These are phyloP conservation scores for Lanmaoa pseudosensibilis DNA, from an alignment of 768 basidiomycete genomes.

Conservation along the genomic window DNA sequence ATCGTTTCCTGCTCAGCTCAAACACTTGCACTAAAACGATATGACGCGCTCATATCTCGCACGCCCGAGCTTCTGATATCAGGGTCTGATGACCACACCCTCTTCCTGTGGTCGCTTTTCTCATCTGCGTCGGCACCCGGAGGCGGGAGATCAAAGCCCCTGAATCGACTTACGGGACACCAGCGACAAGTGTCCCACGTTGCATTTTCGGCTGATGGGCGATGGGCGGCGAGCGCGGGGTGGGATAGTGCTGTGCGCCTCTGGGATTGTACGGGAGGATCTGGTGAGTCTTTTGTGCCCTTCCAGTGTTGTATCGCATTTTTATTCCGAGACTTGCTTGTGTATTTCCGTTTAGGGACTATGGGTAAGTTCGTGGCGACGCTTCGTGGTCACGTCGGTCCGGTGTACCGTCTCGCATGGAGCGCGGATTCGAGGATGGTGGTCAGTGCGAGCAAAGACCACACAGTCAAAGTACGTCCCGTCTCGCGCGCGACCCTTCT, in stretches of 20 bases:
- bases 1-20: conserved; percentile 52
- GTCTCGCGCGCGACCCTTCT: background rate
- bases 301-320: background rate
- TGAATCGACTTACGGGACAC: conserved; percentile 86
- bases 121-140: conserved; percentile 37
- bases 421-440: conserved; percentile 90
- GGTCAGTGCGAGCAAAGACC: conserved; percentile 94
- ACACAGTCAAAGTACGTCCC: conserved; percentile 81
- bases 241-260: conserved; percentile 90
- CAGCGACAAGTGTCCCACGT: conserved; percentile 94
- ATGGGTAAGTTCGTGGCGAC: conserved; percentile 89
- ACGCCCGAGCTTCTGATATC: conserved; percentile 86
- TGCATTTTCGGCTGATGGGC: conserved; percentile 91
- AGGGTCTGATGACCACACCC: conserved; percentile 96
- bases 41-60: conserved; percentile 62
- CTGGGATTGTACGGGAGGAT: conserved; percentile 72
- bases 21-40: conserved; percentile 72
- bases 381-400: conserved; percentile 88
- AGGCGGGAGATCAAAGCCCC: conserved; percentile 60
- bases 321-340: background rate
- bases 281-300: conserved; percentile 34
- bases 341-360: conserved; percentile 37
- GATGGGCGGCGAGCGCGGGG: conserved; percentile 87
- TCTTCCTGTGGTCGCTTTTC: conserved; percentile 93
- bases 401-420: conserved; percentile 95